Base-by-base conservation (phyloP, 331 rosid species). In the Pyracantha coccinea region DNA sequence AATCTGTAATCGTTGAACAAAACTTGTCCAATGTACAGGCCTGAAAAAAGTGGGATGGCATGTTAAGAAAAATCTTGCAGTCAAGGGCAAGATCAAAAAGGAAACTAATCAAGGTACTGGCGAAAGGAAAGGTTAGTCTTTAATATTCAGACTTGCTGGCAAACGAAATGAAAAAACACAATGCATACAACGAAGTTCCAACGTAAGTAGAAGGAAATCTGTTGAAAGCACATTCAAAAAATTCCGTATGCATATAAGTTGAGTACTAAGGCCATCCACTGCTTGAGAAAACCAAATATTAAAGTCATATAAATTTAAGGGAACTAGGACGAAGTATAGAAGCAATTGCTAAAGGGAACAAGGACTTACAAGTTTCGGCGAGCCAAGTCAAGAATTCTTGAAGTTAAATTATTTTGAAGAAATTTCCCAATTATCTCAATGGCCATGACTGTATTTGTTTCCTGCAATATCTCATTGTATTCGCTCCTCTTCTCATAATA, bases 351-450 rank as follows among this genome's bases (percentile, higher is more conserved):
- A 57, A 70, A 45, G 25, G 57, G 55, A 47, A 23, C 13, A 84
- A 67, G 57, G 28, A 83, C 96, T 72, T 85, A 95, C 99, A 95
- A 77, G 80, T 95, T 88, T 69, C 71, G 83, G 77, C 87, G 82
- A 81, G 92, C 96, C 91, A 95, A 82, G 81, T 62, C 83, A 77
- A 95, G 89, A 85, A 95, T 84, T 82, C 89, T 90, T 2, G 88
- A 86, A 62, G 91, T 79, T 66, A 76, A 81, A 78, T 83, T 80
- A 81, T 90, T 87, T 75, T 84, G 89, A 70, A 95, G 91, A 85
- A 92, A 89, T 25, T 84, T 78, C 69, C 93, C 93, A 64, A 92
- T 86, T 72, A 92, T 85, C 88, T 90, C 97, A 68, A 95, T 81
- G 69, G 90, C 93, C 84, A 84, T 62, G 73, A 85, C 77, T 38